These are phyloP conservation scores for Byssoonygena ceratinophila DNA, from an alignment of 2,329 filamentous ascomycete species.

Conservation along the genomic window DNA sequence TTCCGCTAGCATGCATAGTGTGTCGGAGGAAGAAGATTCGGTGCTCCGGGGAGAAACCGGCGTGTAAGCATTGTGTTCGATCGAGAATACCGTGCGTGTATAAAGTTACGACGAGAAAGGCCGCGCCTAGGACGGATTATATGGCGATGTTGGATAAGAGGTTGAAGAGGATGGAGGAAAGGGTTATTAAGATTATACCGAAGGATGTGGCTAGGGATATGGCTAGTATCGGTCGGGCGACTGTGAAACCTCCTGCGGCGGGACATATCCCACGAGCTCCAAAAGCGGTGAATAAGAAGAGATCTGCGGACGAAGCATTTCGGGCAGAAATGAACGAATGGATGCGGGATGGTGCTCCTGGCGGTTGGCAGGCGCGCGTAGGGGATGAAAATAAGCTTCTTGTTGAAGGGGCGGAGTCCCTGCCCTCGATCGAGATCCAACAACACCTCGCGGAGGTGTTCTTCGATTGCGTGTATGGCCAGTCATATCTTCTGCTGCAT, in stretches of 20 bases:
- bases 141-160: constrained; percentile 98
- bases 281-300: constrained; percentile 56
- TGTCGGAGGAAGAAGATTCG: constrained; percentile 96
- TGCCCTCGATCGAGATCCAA: constrained; percentile 79
- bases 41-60: constrained; percentile 93
- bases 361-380: constrained; percentile 50
- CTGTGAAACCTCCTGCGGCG: constrained; percentile 68
- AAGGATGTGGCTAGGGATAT: constrained; percentile 67
- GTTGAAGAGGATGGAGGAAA: constrained; percentile 92
- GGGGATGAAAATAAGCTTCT: constrained; percentile 66
- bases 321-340: constrained; percentile 69
- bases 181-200: constrained; percentile 89
- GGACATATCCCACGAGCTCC: constrained; percentile 47
- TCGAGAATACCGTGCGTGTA: constrained; percentile 94
- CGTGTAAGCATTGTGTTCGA: constrained; percentile 89
- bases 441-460: constrained; percentile 90
- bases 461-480: constrained; percentile 91
- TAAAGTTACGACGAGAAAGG: constrained; percentile 90
- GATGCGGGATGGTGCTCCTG: constrained; percentile 52
- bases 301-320: constrained; percentile 79
- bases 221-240: constrained; percentile 60
- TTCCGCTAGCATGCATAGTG: constrained; percentile 89
- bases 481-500: constrained; percentile 86
- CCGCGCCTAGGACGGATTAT: constrained; percentile 88
- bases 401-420: constrained; percentile 67